Conservation (phyloP, 768 basidiomycete species). For the Gyrodon lividus region DNA sequence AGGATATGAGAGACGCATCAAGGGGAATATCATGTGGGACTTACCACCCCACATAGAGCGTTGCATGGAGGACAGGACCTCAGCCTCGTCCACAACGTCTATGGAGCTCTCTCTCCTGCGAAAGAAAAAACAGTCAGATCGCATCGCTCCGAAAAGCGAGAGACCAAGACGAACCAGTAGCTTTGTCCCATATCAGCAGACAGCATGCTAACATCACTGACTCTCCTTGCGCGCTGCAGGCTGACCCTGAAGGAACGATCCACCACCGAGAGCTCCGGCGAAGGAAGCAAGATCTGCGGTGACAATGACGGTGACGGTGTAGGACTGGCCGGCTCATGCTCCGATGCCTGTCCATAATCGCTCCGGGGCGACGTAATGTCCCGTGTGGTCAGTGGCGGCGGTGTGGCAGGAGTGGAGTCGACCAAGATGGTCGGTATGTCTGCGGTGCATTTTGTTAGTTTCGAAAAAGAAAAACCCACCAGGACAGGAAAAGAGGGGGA, state of each 20-base stretch:
- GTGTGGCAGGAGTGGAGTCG: slow-evolving; percentile 32
- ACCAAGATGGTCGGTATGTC: slow-evolving; percentile 76
- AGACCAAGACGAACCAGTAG: slow-evolving; percentile 44
- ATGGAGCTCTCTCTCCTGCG: slow-evolving; percentile 13
- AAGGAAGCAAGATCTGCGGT: slow-evolving; percentile 11
- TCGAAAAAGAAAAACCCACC: too few species aligned
- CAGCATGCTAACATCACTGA: slow-evolving; percentile 60
- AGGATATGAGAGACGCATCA: neutral
- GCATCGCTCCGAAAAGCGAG: neutral
- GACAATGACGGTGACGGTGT: slow-evolving; percentile 7
- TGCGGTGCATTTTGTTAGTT: slow-evolving; percentile 21
- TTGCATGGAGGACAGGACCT: slow-evolving; percentile 57
- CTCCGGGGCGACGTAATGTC: slow-evolving; percentile 50
- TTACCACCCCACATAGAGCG: slow-evolving; percentile 72
- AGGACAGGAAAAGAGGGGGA: neutral
- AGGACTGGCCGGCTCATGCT: slow-evolving; percentile 6
- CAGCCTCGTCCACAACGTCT: slow-evolving; percentile 18
- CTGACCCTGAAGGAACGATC: slow-evolving; percentile 43
- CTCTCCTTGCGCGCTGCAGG: slow-evolving; percentile 53
- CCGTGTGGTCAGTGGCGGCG: slow-evolving; percentile 45
- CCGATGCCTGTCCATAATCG: neutral
- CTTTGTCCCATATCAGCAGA: slow-evolving; percentile 49
- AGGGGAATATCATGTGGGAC: slow-evolving; percentile 18
- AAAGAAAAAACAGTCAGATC: neutral
- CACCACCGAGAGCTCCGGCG: slow-evolving; percentile 25